phyloP scores from a whole-genome alignment of 257 asterid genomes.

The Solanum chilense region DNA sequence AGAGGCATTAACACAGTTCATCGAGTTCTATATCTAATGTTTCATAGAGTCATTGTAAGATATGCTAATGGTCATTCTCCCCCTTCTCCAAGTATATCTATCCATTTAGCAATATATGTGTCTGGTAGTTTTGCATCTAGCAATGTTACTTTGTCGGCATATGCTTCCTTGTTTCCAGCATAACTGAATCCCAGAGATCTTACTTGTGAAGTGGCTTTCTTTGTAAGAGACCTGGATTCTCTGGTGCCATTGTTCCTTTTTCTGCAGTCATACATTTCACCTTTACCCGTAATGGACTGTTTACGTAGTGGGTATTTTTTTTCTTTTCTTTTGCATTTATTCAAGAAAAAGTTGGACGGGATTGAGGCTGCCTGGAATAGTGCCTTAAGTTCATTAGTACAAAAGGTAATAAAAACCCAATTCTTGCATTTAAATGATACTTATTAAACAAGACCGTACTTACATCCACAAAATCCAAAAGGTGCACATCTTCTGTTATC shows the following conservation, averaged over 20 bases:
- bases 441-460: background rate
- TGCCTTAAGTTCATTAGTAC: background rate
- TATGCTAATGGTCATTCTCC: background rate
- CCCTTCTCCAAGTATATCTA: background rate
- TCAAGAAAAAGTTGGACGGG: background rate
- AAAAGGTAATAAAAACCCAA: background rate
- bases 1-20: background rate
- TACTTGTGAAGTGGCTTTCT: background rate
- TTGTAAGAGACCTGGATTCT: background rate
- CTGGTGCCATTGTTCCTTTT: background rate
- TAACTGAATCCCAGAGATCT: background rate
- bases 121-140: background rate
- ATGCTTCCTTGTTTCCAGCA: background rate
- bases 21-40: background rate
- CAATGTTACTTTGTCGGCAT: background rate
- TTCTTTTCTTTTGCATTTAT: background rate
- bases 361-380: background rate
- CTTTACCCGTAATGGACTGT: background rate
- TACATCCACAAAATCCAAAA: background rate
- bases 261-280: background rate
- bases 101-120: background rate
- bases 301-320: background rate
- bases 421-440: background rate
- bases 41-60: background rate
- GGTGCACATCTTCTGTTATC: background rate